phyloP scores from a whole-genome alignment of 2,329 filamentous ascomycete species.

The Colletotrichum sp. region DNA sequence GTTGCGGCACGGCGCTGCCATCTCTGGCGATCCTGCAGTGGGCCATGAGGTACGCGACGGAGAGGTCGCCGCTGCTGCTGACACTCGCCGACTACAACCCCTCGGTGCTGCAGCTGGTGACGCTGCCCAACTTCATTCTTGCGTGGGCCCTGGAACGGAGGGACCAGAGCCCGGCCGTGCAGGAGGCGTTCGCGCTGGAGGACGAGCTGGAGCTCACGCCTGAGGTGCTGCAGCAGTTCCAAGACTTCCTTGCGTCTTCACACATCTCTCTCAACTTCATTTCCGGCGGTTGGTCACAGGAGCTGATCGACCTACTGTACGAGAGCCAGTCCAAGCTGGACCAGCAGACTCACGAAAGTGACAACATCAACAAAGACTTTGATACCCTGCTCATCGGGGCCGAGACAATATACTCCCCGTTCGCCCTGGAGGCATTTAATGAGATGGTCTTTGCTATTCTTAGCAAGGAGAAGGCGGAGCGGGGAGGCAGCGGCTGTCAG shows the following conservation, averaged over 20 bases:
- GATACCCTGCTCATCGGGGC: slow-evolving; percentile 69
- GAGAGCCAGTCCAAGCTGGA: slow-evolving; percentile 21
- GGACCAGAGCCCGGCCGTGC: slow-evolving; percentile 39
- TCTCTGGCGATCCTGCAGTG: slow-evolving; percentile 74
- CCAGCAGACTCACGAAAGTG: background rate
- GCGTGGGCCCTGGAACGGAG: slow-evolving; percentile 64
- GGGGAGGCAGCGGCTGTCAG: slow-evolving; percentile 2
- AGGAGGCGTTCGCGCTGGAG: slow-evolving; percentile 52
- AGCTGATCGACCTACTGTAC: slow-evolving; percentile 67
- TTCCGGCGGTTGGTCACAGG: slow-evolving; percentile 76
- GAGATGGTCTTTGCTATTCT: slow-evolving; percentile 69
- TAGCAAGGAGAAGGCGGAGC: slow-evolving; percentile 43
- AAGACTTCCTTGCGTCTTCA: slow-evolving; percentile 50
- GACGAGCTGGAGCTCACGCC: slow-evolving; percentile 70
- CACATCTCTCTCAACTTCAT: slow-evolving; percentile 68
- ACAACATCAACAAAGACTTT: background rate
- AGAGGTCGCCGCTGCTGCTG: slow-evolving; percentile 54
- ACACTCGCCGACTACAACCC: slow-evolving; percentile 82
- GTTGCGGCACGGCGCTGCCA: slow-evolving; percentile 79
- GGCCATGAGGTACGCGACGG: slow-evolving; percentile 40
- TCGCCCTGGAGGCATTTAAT: slow-evolving; percentile 71
- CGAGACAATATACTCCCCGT: slow-evolving; percentile 84
- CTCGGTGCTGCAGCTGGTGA: slow-evolving; percentile 78
- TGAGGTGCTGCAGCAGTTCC: slow-evolving; percentile 64
- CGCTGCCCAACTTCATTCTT: slow-evolving; percentile 78